Evolutionary conservation across 352 stramenopile species (phyloP).

Genomic region (Plasmopara muralis): DNA sequence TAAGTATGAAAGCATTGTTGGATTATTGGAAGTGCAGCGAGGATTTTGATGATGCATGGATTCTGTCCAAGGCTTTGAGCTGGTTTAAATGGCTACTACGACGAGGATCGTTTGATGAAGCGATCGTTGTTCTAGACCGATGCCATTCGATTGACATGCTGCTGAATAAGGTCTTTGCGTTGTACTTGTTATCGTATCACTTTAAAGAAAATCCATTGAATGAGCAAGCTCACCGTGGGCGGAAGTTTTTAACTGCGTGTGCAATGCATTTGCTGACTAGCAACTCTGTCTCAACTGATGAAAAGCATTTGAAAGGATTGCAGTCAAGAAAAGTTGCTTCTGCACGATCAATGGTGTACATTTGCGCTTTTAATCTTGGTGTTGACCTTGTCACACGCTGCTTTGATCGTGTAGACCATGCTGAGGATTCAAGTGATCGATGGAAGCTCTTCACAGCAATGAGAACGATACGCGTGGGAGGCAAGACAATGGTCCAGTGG

Average conservation of each 20-base stretch:
- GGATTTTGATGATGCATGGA: background rate
- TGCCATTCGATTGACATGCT: conserved; percentile 9
- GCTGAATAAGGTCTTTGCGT: conserved; percentile 21
- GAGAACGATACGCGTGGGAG: conserved; percentile 14
- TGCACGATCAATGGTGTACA: conserved; percentile 15
- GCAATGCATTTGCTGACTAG: conserved; percentile 19
- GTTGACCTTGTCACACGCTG: conserved; percentile 12
- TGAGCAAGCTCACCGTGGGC: no score
- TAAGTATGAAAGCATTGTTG: conserved; percentile 12
- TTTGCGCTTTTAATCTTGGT: conserved; percentile 26
- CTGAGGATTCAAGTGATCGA: background rate
- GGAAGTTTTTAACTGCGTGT: conserved; percentile 17
- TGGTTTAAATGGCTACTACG: conserved; percentile 20
- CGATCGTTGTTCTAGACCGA: conserved; percentile 19
- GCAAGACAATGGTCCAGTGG: conserved; percentile 28
- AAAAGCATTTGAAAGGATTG: conserved; percentile 1
- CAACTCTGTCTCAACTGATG: background rate
- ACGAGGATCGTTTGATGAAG: conserved; percentile 20
- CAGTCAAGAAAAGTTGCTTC: conserved; percentile 1
- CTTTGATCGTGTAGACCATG: background rate
- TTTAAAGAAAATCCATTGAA: background rate
- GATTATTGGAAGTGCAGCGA: conserved; percentile 6
- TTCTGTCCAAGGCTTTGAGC: conserved; percentile 1
- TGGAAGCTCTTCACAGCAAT: background rate
- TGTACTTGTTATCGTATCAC: conserved; percentile 6